Conservation (phyloP, 164 flowering plant species). For the Umbilicus rupestris region DNA sequence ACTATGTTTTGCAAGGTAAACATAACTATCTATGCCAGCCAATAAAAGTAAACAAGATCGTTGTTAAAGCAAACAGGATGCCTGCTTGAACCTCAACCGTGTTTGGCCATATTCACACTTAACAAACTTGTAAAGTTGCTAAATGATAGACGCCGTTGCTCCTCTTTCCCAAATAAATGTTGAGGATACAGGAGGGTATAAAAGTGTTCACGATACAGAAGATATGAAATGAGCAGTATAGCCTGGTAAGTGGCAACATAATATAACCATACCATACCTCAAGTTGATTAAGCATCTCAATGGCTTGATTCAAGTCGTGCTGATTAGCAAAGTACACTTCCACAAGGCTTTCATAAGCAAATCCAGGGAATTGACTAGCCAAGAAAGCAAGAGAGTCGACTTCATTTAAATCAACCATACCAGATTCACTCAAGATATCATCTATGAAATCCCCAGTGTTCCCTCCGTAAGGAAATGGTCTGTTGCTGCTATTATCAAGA, state of each 20-base stretch:
- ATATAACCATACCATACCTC: conserved; percentile 55
- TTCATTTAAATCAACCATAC: conserved; percentile 34
- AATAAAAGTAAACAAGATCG: background rate
- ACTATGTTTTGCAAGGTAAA: background rate
- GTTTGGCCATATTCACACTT: background rate
- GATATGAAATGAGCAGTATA: background rate
- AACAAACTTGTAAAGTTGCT: background rate
- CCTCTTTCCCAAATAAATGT: background rate
- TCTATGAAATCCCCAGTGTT: conserved; percentile 33
- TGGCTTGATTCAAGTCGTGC: conserved; percentile 76
- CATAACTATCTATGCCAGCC: background rate
- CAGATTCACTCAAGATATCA: conserved; percentile 41
- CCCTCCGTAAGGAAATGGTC: conserved; percentile 28
- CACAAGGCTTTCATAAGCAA: conserved; percentile 90
- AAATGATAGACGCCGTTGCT: background rate
- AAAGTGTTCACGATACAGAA: background rate
- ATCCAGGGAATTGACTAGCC: conserved; percentile 87
- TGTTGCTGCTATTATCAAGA: conserved; percentile 33
- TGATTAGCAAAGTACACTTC: conserved; percentile 80
- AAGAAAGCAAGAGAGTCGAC: conserved; percentile 59
- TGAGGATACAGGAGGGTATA: background rate
- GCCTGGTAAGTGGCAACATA: background rate
- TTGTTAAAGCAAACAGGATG: background rate
- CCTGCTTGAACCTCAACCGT: background rate
- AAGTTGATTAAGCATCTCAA: conserved; percentile 92